Evolutionary conservation across 2,329 filamentous ascomycete species (phyloP).

Genomic region (Nigrospora osmanthi): DNA sequence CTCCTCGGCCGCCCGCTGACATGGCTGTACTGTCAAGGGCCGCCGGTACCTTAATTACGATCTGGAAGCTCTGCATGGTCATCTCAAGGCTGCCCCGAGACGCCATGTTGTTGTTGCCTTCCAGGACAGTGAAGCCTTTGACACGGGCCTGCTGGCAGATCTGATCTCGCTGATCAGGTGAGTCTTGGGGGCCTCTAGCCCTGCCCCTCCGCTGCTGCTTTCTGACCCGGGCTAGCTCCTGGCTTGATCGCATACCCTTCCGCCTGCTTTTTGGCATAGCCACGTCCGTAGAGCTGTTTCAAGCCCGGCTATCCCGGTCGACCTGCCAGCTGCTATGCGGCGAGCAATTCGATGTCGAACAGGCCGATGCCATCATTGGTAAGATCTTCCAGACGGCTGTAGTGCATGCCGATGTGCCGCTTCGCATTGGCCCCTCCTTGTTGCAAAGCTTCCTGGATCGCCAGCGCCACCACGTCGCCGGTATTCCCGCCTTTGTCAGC

Average conservation of each 20-base stretch:
- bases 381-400: constrained; percentile 62
- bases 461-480: constrained; percentile 70
- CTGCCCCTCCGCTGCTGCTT: neutral
- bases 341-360: constrained; percentile 69
- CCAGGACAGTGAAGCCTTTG: constrained; percentile 78
- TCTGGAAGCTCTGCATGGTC: constrained; percentile 60
- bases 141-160: constrained; percentile 63
- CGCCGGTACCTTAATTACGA: constrained; percentile 71
- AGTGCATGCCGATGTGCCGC: constrained; percentile 42
- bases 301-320: constrained; percentile 63
- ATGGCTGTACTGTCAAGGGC: constrained; percentile 31
- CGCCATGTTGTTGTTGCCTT: constrained; percentile 63
- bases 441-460: constrained; percentile 59
- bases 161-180: constrained; percentile 61
- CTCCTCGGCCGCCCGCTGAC: neutral
- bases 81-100: constrained; percentile 43
- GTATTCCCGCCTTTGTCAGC: constrained; percentile 63
- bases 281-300: constrained; percentile 73
- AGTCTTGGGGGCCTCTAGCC: too few species aligned
- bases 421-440: constrained; percentile 58
- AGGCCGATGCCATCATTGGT: constrained; percentile 64
- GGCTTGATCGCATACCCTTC: constrained; percentile 71
- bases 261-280: constrained; percentile 72
- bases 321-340: constrained; percentile 62
- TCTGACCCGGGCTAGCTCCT: constrained; percentile 31